A percentile compares a stretch with the other conserved stretches of the same genome.
Evolutionary conservation across 2,329 filamentous ascomycete species (phyloP).

Genomic region (Cercospora sp.): DNA sequence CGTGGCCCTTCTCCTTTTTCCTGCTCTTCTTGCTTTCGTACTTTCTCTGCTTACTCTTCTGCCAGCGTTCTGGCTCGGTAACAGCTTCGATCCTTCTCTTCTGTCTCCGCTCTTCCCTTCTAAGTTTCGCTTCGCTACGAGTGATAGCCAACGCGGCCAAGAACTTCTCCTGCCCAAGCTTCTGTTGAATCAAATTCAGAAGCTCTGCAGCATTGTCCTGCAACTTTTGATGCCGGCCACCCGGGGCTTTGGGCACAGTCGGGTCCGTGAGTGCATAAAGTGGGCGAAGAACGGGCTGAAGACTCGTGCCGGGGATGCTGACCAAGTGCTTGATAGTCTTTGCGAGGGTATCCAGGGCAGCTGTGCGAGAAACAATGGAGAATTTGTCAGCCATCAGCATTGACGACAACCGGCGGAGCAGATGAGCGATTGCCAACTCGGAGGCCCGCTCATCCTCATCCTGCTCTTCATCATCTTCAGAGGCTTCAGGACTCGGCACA

Average conservation of each 20-base stretch:
- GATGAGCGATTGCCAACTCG: slow-evolving; percentile 65
- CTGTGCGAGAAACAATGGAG: slow-evolving; percentile 63
- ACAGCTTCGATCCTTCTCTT: slow-evolving; percentile 92
- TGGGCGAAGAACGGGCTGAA: slow-evolving; percentile 65
- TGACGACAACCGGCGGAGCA: slow-evolving; percentile 75
- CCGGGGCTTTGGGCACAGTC: slow-evolving; percentile 58
- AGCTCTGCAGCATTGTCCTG: slow-evolving; percentile 72
- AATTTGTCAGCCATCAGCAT: slow-evolving; percentile 65
- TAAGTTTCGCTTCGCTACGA: slow-evolving; percentile 68
- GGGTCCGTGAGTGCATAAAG: slow-evolving; percentile 84
- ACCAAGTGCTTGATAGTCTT: slow-evolving; percentile 66
- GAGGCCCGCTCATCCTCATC: slow-evolving; percentile 36
- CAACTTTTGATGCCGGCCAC: slow-evolving; percentile 66
- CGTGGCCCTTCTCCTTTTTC: slow-evolving; percentile 73
- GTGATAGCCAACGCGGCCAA: slow-evolving; percentile 72
- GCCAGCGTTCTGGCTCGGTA: slow-evolving; percentile 74
- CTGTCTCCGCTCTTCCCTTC: slow-evolving; percentile 70
- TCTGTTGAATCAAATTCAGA: slow-evolving; percentile 80
- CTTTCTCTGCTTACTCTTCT: slow-evolving; percentile 77
- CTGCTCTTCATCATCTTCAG: slow-evolving; percentile 47
- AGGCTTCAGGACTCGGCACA: slow-evolving; percentile 46
- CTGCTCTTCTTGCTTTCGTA: slow-evolving; percentile 80
- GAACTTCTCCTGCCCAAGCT: slow-evolving; percentile 77
- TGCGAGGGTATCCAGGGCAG: slow-evolving; percentile 72
- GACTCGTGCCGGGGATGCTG: slow-evolving; percentile 62